Conservation (phyloP, 352 stramenopile genomes). For the Phytophthora hybrid region DNA sequence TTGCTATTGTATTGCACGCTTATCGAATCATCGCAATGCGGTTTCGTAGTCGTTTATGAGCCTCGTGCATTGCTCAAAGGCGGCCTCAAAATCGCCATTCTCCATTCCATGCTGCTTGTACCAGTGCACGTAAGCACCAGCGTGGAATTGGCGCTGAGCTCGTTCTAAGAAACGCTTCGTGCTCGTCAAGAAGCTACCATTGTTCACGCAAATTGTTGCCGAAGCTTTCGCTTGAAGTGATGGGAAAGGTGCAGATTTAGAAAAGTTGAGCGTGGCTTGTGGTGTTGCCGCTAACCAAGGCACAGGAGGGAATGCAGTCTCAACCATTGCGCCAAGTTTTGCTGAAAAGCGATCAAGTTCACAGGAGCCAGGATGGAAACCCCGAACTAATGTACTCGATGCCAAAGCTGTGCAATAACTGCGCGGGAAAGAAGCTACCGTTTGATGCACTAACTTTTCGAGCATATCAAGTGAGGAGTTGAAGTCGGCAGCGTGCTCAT, state of each 20-base stretch:
- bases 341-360: constrained; percentile 26
- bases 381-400: constrained; percentile 40
- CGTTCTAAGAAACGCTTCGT: constrained; percentile 53
- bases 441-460: constrained; percentile 35
- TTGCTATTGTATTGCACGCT: background rate
- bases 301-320: constrained; percentile 34
- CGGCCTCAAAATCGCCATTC: constrained; percentile 52
- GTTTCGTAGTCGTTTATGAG: constrained; percentile 58
- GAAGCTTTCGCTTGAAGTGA: constrained; percentile 38
- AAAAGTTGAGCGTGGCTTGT: constrained; percentile 26
- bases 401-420: constrained; percentile 23
- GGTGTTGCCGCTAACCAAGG: constrained; percentile 30
- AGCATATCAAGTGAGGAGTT: constrained; percentile 24
- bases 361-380: constrained; percentile 16
- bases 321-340: constrained; percentile 26
- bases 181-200: constrained; percentile 53
- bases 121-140: constrained; percentile 65
- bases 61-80: constrained; percentile 49
- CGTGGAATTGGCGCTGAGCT: constrained; percentile 54
- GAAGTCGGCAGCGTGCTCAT: constrained; percentile 9
- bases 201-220: constrained; percentile 59
- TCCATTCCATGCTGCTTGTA: constrained; percentile 70
- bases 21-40: constrained; percentile 33
- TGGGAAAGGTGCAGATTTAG: constrained; percentile 30
- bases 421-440: constrained; percentile 35